Evolutionary conservation across 768 basidiomycete species (phyloP), one percentile per base, ranked within the genome.

Genomic region (Amanita exitialis): DNA sequence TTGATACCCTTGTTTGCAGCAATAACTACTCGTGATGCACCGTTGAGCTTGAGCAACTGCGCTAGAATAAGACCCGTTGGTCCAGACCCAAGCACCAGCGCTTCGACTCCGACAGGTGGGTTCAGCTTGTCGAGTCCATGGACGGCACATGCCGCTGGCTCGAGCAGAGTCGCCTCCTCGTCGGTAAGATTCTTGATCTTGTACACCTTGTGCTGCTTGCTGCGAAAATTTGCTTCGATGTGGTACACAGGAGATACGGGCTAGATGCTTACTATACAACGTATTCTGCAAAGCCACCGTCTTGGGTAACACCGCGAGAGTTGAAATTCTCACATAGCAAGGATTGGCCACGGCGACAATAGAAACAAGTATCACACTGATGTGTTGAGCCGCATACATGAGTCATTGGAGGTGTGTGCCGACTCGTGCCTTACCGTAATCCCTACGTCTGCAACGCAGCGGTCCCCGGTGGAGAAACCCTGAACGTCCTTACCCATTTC

Each of bases 1-100:
- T 95, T 94, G 61, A 91, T 77, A 37, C 90, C 90, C 64, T 90
- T 88, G 69, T 92, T 91, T 27, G 87, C 87, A 1, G 90, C 91
- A 52, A 95, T 81, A 47, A 88, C 86, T 51, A 93, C 78, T 53
- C 77, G 77, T 20, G 77, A 69, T 13, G 91, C 91, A 39, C 91
- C 91, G 62, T 92, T 93, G 38, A 88, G 72, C 66, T 90, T 91
- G 53, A 94, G 72, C 20, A 95, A 73, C 64, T 94, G 91, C 0
- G 90, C 83, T 41, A 95, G 78, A 55, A 93, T 89, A 32, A 94
- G 76, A 59, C 67, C 75, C 0, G 91, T 94, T 0, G 91, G 90
- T 10, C 91, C 91, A n/a, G 91, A 87, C 46, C 91, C 91, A 42
- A 93, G 74, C 32, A 94, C 71, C 47, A 95, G 78, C 16, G 86